phyloP scores from a whole-genome alignment of 2,329 filamentous ascomycete genomes.

The Penicillium psychrosexuale region DNA sequence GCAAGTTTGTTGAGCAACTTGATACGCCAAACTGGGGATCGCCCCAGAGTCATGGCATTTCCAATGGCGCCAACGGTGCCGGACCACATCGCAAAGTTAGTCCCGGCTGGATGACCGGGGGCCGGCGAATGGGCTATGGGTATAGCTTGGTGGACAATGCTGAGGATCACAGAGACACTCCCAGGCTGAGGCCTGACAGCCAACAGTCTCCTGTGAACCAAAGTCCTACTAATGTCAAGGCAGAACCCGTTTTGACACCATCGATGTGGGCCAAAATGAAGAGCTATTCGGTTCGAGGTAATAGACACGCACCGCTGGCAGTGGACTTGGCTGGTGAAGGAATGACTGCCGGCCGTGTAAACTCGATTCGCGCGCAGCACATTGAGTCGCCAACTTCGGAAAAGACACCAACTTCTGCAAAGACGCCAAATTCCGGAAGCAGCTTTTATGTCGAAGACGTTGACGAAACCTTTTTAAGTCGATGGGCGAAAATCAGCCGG shows the following conservation, averaged over 20 bases:
- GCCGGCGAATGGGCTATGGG: slow-evolving; percentile 40
- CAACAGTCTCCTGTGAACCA: not conserved
- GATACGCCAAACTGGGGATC: slow-evolving; percentile 11
- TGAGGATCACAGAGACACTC: slow-evolving; percentile 12
- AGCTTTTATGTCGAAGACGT: slow-evolving; percentile 6
- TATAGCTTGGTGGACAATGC: slow-evolving; percentile 34
- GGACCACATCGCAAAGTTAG: slow-evolving; percentile 34
- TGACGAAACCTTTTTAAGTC: not conserved
- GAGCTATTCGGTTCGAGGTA: not conserved
- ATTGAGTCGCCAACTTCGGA: not conserved
- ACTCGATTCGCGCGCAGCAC: not conserved
- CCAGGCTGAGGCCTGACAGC: not conserved
- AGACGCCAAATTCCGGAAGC: not conserved
- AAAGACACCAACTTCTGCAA: not conserved
- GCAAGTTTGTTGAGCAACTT: slow-evolving; percentile 37
- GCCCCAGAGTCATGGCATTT: not conserved
- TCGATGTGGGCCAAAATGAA: slow-evolving; percentile 4
- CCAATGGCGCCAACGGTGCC: slow-evolving; percentile 1
- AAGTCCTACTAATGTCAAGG: not conserved
- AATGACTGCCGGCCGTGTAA: not conserved
- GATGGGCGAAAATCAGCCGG: not conserved
- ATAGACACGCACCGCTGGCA: not conserved
- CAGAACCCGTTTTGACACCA: not conserved
- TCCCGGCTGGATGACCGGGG: slow-evolving; percentile 43
- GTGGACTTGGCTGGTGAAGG: not conserved